Conservation (phyloP, 2,329 filamentous ascomycete species). For the Microsporum audouinii region DNA sequence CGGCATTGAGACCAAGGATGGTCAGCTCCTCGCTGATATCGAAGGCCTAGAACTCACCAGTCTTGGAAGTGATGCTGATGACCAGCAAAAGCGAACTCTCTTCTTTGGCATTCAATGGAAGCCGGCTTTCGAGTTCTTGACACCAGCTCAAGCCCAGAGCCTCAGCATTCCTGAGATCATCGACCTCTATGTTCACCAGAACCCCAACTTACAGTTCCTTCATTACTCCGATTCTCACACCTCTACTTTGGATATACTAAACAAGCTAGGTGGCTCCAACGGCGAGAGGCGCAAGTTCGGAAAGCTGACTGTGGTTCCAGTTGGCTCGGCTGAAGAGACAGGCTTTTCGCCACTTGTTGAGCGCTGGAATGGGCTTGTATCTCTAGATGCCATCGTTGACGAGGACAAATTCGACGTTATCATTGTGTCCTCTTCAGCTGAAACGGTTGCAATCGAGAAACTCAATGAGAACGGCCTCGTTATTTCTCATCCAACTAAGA, state of each 20-base stretch:
- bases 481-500: background rate
- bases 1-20: constrained; percentile 11
- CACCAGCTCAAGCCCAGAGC: constrained; percentile 7
- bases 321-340: background rate
- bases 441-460: background rate
- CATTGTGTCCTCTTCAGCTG: background rate
- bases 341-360: constrained; percentile 5
- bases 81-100: constrained; percentile 11
- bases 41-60: constrained; percentile 16
- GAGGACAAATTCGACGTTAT: constrained; percentile 7
- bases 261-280: background rate
- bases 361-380: constrained; percentile 3
- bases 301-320: constrained; percentile 4
- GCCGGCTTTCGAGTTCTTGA: constrained; percentile 15
- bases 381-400: background rate
- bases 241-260: constrained; percentile 13
- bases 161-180: constrained; percentile 8
- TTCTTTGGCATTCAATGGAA: constrained; percentile 17
- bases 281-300: constrained; percentile 7
- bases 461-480: constrained; percentile 6
- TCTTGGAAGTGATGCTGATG: constrained; percentile 13
- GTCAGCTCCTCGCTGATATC: constrained; percentile 14
- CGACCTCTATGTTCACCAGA: constrained; percentile 11
- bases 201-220: constrained; percentile 17
- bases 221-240: constrained; percentile 15